Base-by-base conservation (phyloP, 768 basidiomycete species). In the Neoboletus magnificus region DNA sequence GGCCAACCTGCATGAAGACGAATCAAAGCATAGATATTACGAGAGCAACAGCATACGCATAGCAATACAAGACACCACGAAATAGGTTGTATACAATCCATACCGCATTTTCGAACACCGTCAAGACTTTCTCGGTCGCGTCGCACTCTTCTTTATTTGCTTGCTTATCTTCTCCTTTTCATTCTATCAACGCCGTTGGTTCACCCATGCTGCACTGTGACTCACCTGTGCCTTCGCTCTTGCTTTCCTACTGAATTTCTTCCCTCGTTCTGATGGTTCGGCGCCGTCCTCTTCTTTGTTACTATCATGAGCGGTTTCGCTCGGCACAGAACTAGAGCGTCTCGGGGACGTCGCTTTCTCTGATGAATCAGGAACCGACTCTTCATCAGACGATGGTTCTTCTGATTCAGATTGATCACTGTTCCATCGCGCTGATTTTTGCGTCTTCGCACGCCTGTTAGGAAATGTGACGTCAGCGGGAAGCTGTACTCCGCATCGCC, bases 301-400 rank as follows among this genome's bases (percentile, higher is more conserved):
- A 18, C 66, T 67, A 3, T 63, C 64, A 37, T 55, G 65, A 29
- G 49, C 66, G 25, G 59, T 73, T 54, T 74, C 73, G 23, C 77
- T 79, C 30, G 68, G 67, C 50, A 79, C 79, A 54, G 76, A 76
- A 56, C 67, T 71, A 1, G 66, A 61, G 0, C 66, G 50, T 46
- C 61, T 47, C 39, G 56, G 63, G 2, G 64, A 64, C 50, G 60
- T 67, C 22, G 53, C 67, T 18, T 52, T 55, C 11, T 58, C 59
- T 37, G 72, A 25, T 79, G 77, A 60, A 81, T 85, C 42, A 76
- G 54, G 62, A 75, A 81, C 40, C 66, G 68, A 50, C 62, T 54
- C 44, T 8, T 50, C 64, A 18, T 63, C 71, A 29, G 67, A 62
- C 18, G 46, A 20, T 42, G 61, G 57, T 46, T 71, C 70, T 55